These are phyloP conservation scores for Mycosarcoma maydis DNA, from an alignment of 1,284 basidiomycete species.

Conservation along the genomic window DNA sequence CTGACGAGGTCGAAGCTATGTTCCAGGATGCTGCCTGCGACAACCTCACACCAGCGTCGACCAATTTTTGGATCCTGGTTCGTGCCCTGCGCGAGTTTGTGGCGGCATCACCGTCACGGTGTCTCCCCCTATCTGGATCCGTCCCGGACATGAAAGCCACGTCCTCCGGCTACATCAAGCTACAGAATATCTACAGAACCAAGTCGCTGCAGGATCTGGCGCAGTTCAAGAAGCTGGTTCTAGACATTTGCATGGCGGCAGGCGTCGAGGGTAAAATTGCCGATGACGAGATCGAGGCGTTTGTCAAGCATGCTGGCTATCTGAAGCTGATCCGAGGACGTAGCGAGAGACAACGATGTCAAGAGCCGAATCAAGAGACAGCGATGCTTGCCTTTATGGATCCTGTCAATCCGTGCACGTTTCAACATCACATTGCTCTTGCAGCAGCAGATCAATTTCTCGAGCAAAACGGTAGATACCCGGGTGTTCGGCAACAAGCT, in stretches of 20 bases:
- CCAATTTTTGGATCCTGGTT: constrained; percentile 88
- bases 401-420: constrained; percentile 58
- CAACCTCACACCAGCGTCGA: constrained; percentile 67
- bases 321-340: constrained; percentile 80
- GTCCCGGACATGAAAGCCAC: constrained; percentile 97
- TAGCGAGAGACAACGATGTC: constrained; percentile 68
- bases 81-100: constrained; percentile 75
- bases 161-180: constrained; percentile 80
- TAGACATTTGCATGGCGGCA: constrained; percentile 58
- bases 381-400: constrained; percentile 54
- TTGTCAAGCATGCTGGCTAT: constrained; percentile 89
- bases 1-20: constrained; percentile 46
- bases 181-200: constrained; percentile 80
- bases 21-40: constrained; percentile 74
- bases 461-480: constrained; percentile 67
- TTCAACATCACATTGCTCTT: constrained; percentile 67
- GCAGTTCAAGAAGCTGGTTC: constrained; percentile 68
- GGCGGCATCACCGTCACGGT: constrained; percentile 66
- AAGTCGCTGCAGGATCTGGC: constrained; percentile 77
- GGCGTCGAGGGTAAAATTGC: constrained; percentile 66
- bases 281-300: constrained; percentile 75
- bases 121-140: constrained; percentile 74
- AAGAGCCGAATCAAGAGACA: constrained; percentile 64
- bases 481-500: constrained; percentile 61
- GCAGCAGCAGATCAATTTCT: constrained; percentile 69